These are phyloP conservation scores for Diphasiastrum complanatum DNA, from an alignment of 83 land plant genomes.

Conservation along the genomic window DNA sequence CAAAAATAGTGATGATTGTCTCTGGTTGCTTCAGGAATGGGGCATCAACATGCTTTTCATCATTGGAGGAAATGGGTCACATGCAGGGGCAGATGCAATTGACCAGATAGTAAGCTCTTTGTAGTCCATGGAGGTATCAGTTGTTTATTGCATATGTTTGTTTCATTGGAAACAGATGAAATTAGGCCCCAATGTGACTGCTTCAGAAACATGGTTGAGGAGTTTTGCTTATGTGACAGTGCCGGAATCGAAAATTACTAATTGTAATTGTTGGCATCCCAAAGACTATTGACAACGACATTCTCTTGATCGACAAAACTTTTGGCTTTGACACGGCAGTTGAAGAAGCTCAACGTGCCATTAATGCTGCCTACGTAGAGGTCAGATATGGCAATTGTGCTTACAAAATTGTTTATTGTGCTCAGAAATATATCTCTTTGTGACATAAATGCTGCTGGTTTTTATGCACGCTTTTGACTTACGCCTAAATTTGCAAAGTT, in stretches of 20 bases:
- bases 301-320: conserved; percentile 33
- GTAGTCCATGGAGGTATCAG: too few relatives aligned
- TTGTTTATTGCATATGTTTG: too few relatives aligned
- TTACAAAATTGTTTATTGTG: too few relatives aligned
- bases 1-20: too few relatives aligned
- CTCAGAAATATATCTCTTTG: too few relatives aligned
- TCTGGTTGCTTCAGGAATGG: too few relatives aligned
- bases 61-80: conserved; percentile 95
- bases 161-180: too few relatives aligned
- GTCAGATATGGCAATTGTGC: too few relatives aligned
- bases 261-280: conserved; percentile 39
- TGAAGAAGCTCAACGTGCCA: conserved; percentile 39
- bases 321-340: conserved; percentile 44
- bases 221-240: conserved; percentile 10
- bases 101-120: conserved; percentile 40
- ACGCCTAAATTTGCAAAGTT: not conserved
- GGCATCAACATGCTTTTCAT: conserved; percentile 87
- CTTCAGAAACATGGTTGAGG: not conserved
- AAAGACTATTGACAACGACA: conserved; percentile 41
- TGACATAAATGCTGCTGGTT: too few relatives aligned
- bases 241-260: conserved; percentile 27
- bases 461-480: not conserved
- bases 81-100: conserved; percentile 94
- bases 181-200: too few relatives aligned
- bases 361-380: conserved; percentile 42